Conservation (phyloP, 2,329 filamentous ascomycete genomes). For the Neofusicoccum umdonicola region DNA sequence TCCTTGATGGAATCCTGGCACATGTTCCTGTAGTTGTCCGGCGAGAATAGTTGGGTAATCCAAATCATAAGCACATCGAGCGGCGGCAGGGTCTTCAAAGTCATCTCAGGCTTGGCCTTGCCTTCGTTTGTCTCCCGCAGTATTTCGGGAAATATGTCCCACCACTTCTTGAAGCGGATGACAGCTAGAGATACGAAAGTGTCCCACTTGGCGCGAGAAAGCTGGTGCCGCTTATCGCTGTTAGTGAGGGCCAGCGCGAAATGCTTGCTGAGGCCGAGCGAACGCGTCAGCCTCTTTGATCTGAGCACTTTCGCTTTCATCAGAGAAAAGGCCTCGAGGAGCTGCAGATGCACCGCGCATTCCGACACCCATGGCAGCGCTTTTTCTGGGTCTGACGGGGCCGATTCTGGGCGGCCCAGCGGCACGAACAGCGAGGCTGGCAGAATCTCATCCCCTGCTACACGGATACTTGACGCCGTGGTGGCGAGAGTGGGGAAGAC, state of each 20-base stretch:
- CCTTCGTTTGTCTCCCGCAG: slow-evolving; percentile 8
- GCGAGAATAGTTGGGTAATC: slow-evolving; percentile 11
- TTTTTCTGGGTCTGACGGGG: not conserved
- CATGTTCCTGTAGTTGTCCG: slow-evolving; percentile 7
- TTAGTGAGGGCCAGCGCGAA: not conserved
- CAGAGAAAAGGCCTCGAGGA: slow-evolving; percentile 11
- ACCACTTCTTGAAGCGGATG: slow-evolving; percentile 14
- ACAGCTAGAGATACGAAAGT: slow-evolving; percentile 15
- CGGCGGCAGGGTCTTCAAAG: not conserved
- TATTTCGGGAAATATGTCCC: slow-evolving; percentile 2
- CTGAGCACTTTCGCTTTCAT: not conserved
- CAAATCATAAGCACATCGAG: slow-evolving; percentile 19
- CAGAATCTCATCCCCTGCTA: not conserved
- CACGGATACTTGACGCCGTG: not conserved
- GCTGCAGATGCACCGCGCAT: slow-evolving; percentile 16
- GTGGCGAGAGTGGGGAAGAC: not conserved
- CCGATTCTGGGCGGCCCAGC: not conserved
- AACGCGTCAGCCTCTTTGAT: slow-evolving; percentile 1
- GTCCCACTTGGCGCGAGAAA: slow-evolving; percentile 12
- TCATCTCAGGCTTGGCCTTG: not conserved
- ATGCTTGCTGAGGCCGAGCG: slow-evolving; percentile 1
- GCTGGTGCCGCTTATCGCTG: not conserved
- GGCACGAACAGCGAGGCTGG: slow-evolving; percentile 9
- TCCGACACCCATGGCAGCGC: slow-evolving; percentile 12
- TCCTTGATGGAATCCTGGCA: slow-evolving; percentile 11